Base-by-base conservation (phyloP, 1,139 yeast species). In the Pichiaceae sp. region DNA sequence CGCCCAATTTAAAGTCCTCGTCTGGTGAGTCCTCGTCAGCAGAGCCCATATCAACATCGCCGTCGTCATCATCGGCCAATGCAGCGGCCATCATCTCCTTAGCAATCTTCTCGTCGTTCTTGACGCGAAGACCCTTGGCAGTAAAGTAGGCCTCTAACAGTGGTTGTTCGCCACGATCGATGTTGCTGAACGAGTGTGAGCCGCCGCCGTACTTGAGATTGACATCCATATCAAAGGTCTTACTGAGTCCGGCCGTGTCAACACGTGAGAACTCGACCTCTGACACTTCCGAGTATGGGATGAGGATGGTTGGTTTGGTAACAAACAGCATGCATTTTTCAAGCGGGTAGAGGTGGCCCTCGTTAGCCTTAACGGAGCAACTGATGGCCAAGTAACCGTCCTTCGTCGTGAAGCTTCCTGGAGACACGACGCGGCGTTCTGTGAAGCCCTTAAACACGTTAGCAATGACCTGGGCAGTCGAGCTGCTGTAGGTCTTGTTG, bases 361-460 rank as follows among this genome's bases (percentile, higher is more conserved):
- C 98, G 37, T 86, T 83, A 0, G 97, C 98, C 61, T 89, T 91
- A 49, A 86, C 74, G 14, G 96, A 85, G 63, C 98, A 89, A 17
- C 87, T 71, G 34, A 91, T 79, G 9, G 95, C 96, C 9, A 95
- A 84, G 52, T 83, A 91, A 32, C 72, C 72, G 52, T 70, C 75
- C 38, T 75, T 71, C 5, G 94, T 81, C 47, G 72, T 73, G 66
- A 76, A 89, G 3, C 82, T 68, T n/a, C 96, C 95, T 0, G 97
- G 96, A 32, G 80, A 78, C 29, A 84, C 76, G 44, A 91, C 75
- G 52, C 89, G 79, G 49, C 89, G 78, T 47, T 85, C 95, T 8
- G 96, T 80, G 44, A 91, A 70, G 3, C 98, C 98, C 54, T 83
- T 79, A 60, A 93, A 77, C 41, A 94, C 81, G 54, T 87, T 94